Conservation (phyloP, 148 eudicot genomes). For the Fallopia convolvulus region DNA sequence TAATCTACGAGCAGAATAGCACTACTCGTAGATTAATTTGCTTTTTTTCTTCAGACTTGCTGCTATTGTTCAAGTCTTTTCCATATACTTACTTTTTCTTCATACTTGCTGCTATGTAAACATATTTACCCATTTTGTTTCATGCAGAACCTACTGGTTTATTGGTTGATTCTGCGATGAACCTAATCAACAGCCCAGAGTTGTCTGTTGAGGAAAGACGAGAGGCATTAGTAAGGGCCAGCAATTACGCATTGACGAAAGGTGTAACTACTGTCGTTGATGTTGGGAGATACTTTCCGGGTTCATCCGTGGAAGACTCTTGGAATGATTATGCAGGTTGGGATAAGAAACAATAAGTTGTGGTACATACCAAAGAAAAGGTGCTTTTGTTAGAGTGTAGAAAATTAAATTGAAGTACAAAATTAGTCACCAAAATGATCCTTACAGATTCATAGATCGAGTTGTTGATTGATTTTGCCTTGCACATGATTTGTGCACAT, state of each 20-base stretch:
- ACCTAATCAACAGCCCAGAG: conserved; percentile 59
- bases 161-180: conserved; percentile 89
- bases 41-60: no score
- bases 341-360: neutral
- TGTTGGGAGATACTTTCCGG: conserved; percentile 87
- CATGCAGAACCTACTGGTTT: conserved; percentile 83
- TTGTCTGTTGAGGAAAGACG: conserved; percentile 69
- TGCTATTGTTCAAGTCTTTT: no score
- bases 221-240: conserved; percentile 75
- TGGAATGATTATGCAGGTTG: conserved; percentile 96
- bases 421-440: neutral
- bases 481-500: neutral
- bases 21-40: no score
- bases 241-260: conserved; percentile 59
- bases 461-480: neutral
- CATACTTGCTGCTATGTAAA: neutral
- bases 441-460: neutral
- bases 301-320: conserved; percentile 53
- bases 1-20: no score
- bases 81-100: neutral
- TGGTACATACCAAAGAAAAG: neutral
- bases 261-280: conserved; percentile 97
- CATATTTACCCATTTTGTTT: neutral
- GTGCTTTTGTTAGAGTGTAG: neutral
- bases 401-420: neutral